Evolutionary conservation across 441 rosid genomes (phyloP).

Genomic region (Aquilaria agallochum): DNA sequence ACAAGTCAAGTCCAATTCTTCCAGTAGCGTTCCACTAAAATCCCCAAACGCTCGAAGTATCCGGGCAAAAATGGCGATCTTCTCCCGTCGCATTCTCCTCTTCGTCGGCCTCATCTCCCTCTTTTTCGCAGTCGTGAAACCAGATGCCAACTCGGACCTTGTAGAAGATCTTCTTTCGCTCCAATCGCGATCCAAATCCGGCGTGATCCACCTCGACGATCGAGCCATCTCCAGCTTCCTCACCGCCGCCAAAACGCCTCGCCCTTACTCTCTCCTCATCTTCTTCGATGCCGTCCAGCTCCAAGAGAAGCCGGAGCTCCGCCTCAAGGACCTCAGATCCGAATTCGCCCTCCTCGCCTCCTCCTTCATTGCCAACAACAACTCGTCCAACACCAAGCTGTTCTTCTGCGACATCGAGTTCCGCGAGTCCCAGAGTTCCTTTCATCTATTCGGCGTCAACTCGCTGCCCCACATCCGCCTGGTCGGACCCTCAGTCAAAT

Average conservation of each 20-base stretch:
- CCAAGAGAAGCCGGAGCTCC: constrained; percentile 48
- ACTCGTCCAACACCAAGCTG: constrained; percentile 30
- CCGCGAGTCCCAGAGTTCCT: constrained; percentile 50
- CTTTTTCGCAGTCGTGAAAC: constrained; percentile 7
- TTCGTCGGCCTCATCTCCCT: constrained; percentile 4
- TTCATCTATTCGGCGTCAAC: constrained; percentile 51
- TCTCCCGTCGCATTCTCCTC: not conserved
- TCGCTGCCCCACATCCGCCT: constrained; percentile 61
- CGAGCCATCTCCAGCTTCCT: constrained; percentile 50
- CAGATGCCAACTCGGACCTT: constrained; percentile 23
- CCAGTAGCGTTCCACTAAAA: too few species aligned
- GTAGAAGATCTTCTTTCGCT: constrained; percentile 37
- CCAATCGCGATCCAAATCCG: constrained; percentile 48
- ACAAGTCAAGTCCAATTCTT: too few species aligned
- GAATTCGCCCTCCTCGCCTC: constrained; percentile 60
- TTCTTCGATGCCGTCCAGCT: constrained; percentile 73
- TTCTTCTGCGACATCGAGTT: constrained; percentile 78
- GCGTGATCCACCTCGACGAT: constrained; percentile 56
- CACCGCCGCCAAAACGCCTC: constrained; percentile 49
- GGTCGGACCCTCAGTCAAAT: constrained; percentile 43
- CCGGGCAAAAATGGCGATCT: constrained; percentile 27
- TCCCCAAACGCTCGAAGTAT: too few species aligned
- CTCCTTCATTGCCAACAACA: constrained; percentile 62
- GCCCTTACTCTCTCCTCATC: constrained; percentile 62
- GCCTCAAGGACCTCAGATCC: constrained; percentile 34